Percentiles rank a stretch among this genome's conserved stretches.
Conservation (phyloP, 192 early-diverging fungal species). For the Coemansia sp. region DNA sequence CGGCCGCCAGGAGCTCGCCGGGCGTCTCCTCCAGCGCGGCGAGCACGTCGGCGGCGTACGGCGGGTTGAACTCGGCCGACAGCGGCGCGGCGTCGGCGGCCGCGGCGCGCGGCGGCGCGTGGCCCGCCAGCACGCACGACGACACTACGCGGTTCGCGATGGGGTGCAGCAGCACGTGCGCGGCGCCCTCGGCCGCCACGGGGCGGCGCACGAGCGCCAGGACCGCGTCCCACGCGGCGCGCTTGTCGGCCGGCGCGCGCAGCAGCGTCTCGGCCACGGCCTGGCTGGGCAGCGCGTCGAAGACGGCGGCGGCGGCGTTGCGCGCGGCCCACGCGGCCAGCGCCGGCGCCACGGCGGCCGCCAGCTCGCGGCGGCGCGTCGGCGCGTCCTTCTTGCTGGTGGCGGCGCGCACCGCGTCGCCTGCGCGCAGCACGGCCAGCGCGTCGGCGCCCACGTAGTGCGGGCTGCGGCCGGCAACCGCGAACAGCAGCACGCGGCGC, state of each 20-base stretch:
- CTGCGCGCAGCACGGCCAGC: slow-evolving; percentile 61
- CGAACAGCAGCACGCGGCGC: slow-evolving; percentile 73
- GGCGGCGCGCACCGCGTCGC: slow-evolving; percentile 63
- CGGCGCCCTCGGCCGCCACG: background rate
- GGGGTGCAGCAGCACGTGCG: slow-evolving; percentile 31
- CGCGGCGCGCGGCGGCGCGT: slow-evolving; percentile 8
- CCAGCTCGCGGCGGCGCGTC: slow-evolving; percentile 64
- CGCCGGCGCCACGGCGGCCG: slow-evolving; percentile 54
- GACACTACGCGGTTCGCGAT: slow-evolving; percentile 42
- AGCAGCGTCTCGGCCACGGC: slow-evolving; percentile 69
- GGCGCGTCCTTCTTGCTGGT: slow-evolving; percentile 88
- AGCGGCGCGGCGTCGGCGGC: slow-evolving; percentile 11
- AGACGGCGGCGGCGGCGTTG: slow-evolving; percentile 56
- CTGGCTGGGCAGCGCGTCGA: slow-evolving; percentile 63
- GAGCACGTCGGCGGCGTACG: slow-evolving; percentile 27
- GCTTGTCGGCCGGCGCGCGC: slow-evolving; percentile 52
- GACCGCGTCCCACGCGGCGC: slow-evolving; percentile 20
- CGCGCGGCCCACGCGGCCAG: slow-evolving; percentile 59
- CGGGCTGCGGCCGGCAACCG: slow-evolving; percentile 72
- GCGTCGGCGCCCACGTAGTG: slow-evolving; percentile 69
- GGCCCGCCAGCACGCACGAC: slow-evolving; percentile 39
- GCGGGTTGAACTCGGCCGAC: slow-evolving; percentile 23
- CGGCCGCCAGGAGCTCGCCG: slow-evolving; percentile 21
- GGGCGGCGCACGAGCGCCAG: slow-evolving; percentile 15
- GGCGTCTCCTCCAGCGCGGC: slow-evolving; percentile 2